Evolutionary conservation across 257 asterid species (phyloP), one percentile per base, ranked within the genome.

Genomic region (Gentiana dahurica): DNA sequence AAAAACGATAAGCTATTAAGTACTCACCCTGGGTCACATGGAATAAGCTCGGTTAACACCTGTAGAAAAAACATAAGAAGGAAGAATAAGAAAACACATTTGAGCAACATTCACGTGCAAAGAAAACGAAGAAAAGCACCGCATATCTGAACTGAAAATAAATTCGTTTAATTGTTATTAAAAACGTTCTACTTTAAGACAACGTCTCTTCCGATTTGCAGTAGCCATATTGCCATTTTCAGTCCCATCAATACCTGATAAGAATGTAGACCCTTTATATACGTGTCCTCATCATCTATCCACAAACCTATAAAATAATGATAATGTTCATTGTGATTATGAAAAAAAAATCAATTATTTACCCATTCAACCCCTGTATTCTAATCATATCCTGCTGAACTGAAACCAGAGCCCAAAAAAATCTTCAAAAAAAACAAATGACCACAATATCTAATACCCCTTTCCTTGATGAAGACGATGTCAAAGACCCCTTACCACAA

Each of bases 231-330:
- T 41, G 9, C 6, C 46, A 41, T 41, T 41, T 64, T 63, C 59
- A 39, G 44, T 67, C 75, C 53, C 49, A 66, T 71, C 78, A 60
- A 1, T 6, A 54, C 13, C 36, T n/a, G 68, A 73, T 69, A 70
- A 70, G 74, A 70, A 60, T 51, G 71, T 52, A 52, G 37, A 51
- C 58, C n/a, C 15, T 37, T 41, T 44, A 10, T 58, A 12, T 12
- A 60, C 71, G 72, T 73, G 65, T 43, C 34, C 7, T 58, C 15
- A 60, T 66, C 52, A 51, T 43, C 67, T 69, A 54, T 49, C 37
- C 10, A 8, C 3, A n/a, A 39, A 7, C 35, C 11, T 3, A 15
- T 51, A 10, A 32, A 12, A 12, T 51, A 6, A 6, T 15, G 24
- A 32, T 4, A 7, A 4, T 48, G 24, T 48, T 10, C 24, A 1